Percentiles rank a stretch among this genome's conserved stretches.
Conservation (phyloP, 2,329 filamentous ascomycete species). For the Talaromyces sp. region DNA sequence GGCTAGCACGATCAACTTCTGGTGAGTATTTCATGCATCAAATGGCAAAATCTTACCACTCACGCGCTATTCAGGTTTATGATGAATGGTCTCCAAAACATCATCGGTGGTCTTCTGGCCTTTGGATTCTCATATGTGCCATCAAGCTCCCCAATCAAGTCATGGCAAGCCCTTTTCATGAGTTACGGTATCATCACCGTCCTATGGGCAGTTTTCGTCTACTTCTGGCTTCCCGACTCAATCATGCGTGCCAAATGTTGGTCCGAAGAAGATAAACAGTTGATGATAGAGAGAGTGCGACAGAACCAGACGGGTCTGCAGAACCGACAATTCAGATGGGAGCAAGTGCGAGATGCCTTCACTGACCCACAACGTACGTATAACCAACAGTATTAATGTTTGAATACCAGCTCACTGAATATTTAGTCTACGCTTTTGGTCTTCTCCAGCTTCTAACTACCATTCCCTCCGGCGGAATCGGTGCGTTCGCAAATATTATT, state of each 20-base stretch:
- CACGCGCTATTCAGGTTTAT: slow-evolving; percentile 55
- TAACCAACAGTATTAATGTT: slow-evolving; percentile 49
- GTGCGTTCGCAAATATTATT: slow-evolving; percentile 74
- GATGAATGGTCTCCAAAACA: slow-evolving; percentile 75
- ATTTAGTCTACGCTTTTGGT: slow-evolving; percentile 14
- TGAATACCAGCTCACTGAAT: background rate
- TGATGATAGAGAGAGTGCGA: slow-evolving; percentile 63
- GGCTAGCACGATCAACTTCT: slow-evolving; percentile 66
- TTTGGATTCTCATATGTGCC: slow-evolving; percentile 56
- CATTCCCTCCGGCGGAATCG: slow-evolving; percentile 70
- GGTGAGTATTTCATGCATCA: slow-evolving; percentile 45
- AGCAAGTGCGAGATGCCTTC: slow-evolving; percentile 60
- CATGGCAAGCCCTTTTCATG: slow-evolving; percentile 71
- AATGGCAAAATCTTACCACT: background rate
- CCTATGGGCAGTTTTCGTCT: slow-evolving; percentile 60
- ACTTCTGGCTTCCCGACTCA: slow-evolving; percentile 66
- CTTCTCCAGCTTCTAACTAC: slow-evolving; percentile 69
- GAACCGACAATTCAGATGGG: slow-evolving; percentile 55
- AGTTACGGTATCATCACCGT: slow-evolving; percentile 64
- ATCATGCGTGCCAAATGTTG: slow-evolving; percentile 72
- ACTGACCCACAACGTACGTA: slow-evolving; percentile 67
- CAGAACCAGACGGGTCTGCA: slow-evolving; percentile 64
- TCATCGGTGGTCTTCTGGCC: slow-evolving; percentile 69
- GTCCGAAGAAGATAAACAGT: slow-evolving; percentile 63
- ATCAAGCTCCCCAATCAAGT: slow-evolving; percentile 53